phyloP scores from a whole-genome alignment of 1,284 basidiomycete genomes.

The Sparassis latifolia region DNA sequence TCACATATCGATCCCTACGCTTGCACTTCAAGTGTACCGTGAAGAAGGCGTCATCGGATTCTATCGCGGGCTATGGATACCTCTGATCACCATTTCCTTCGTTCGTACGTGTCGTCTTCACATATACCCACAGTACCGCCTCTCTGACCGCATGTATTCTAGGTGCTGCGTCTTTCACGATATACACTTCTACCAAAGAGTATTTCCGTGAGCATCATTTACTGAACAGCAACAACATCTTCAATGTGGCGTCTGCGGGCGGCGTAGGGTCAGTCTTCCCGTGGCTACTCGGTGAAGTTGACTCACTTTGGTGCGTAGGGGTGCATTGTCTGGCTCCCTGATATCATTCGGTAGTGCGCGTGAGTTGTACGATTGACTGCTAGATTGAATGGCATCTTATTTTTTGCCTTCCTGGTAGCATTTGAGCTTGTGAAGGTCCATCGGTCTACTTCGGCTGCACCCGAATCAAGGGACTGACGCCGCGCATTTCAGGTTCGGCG shows the following conservation, averaged over 20 bases:
- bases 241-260: constrained; percentile 70
- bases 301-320: constrained; percentile 29
- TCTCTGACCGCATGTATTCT: constrained; percentile 2
- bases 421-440: constrained; percentile 94
- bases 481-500: constrained; percentile 59
- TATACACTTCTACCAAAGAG: constrained; percentile 88
- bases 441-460: background rate
- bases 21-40: constrained; percentile 70
- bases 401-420: constrained; percentile 36
- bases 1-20: constrained; percentile 64
- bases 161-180: constrained; percentile 89
- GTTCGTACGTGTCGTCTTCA: constrained; percentile 63
- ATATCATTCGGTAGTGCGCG: constrained; percentile 83
- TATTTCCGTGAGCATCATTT: constrained; percentile 59
- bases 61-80: constrained; percentile 88
- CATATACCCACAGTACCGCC: background rate
- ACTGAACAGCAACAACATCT: constrained; percentile 50
- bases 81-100: constrained; percentile 93
- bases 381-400: background rate
- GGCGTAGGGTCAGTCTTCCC: constrained; percentile 43
- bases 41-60: constrained; percentile 93
- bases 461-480: background rate
- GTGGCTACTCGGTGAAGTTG: background rate
- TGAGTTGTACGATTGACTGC: constrained; percentile 37
- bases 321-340: constrained; percentile 76